A percentile compares a stretch with the other conserved stretches of the same genome.
These are phyloP conservation scores for Aspergillus latus DNA, from an alignment of 2,329 filamentous ascomycete genomes.

Conservation along the genomic window DNA sequence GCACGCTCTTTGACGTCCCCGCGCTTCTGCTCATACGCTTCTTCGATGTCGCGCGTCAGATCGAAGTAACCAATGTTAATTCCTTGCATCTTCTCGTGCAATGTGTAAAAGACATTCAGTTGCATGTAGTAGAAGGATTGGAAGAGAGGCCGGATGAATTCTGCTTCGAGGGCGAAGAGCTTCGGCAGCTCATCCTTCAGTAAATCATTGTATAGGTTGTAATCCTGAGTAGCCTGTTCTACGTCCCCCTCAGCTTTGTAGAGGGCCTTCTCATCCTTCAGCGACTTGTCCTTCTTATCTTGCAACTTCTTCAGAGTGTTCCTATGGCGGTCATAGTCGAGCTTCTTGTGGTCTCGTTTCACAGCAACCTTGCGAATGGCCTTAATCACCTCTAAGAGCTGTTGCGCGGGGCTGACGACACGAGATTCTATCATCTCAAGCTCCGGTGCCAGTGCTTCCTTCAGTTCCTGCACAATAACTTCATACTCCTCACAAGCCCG, in stretches of 20 bases:
- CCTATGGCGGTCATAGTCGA: slow-evolving; percentile 90
- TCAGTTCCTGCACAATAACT: slow-evolving; percentile 81
- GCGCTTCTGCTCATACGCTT: slow-evolving; percentile 84
- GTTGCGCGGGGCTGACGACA: slow-evolving; percentile 87
- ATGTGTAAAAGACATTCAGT: slow-evolving; percentile 96
- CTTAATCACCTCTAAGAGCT: slow-evolving; percentile 93
- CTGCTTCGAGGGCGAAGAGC: slow-evolving; percentile 81
- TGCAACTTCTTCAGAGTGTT: slow-evolving; percentile 86
- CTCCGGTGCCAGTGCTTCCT: slow-evolving; percentile 84
- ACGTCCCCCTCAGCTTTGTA: slow-evolving; percentile 94
- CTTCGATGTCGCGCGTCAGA: slow-evolving; percentile 83
- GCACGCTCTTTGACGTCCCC: slow-evolving; percentile 83
- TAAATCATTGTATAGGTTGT: slow-evolving; percentile 96
- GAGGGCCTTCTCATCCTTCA: slow-evolving; percentile 96
- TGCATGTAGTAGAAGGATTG: slow-evolving; percentile 99
- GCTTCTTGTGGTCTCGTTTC: slow-evolving; percentile 96
- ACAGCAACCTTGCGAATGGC: slow-evolving; percentile 81
- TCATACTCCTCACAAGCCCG: slow-evolving; percentile 96
- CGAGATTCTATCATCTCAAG: slow-evolving; percentile 95
- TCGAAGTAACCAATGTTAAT: slow-evolving; percentile 99
- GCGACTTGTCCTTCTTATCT: slow-evolving; percentile 93
- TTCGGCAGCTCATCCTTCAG: slow-evolving; percentile 94
- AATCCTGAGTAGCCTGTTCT: slow-evolving; percentile 90
- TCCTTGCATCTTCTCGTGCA: slow-evolving; percentile 96
- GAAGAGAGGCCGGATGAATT: slow-evolving; percentile 96